These are phyloP conservation scores for Silene uniflora DNA, from an alignment of 148 eudicot genomes.

Conservation along the genomic window DNA sequence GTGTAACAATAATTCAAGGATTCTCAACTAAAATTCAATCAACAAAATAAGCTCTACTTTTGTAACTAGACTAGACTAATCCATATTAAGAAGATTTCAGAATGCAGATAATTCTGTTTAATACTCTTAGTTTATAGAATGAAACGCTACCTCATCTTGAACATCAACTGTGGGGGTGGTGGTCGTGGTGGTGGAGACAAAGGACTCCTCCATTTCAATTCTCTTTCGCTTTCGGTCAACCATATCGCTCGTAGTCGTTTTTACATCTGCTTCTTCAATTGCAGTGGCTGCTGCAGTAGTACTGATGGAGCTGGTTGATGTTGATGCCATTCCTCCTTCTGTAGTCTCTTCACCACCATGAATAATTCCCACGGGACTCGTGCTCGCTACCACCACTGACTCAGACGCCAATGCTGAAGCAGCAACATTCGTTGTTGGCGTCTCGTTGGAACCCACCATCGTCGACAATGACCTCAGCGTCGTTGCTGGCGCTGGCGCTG, in stretches of 20 bases:
- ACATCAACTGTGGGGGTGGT: conserved; percentile 6
- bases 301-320: conserved; percentile 36
- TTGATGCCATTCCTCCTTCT: conserved; percentile 42
- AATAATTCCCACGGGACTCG: not conserved
- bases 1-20: too few relatives aligned
- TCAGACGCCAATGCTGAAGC: conserved; percentile 10
- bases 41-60: too few relatives aligned
- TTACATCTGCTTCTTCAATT: conserved; percentile 26
- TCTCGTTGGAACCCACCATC: conserved; percentile 46
- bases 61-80: too few relatives aligned
- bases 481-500: conserved; percentile 12
- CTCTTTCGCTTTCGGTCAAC: conserved; percentile 52
- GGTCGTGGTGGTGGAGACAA: conserved; percentile 9
- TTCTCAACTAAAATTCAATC: too few relatives aligned
- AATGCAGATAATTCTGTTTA: too few relatives aligned
- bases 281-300: conserved; percentile 35
- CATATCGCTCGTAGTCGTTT: conserved; percentile 2
- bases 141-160: conserved; percentile 38
- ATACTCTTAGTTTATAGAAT: too few relatives aligned
- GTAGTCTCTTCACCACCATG: conserved; percentile 26
- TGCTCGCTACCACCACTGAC: conserved; percentile 18
- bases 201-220: conserved; percentile 32
- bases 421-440: conserved; percentile 20
- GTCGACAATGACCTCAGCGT: conserved; percentile 30
- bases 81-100: too few relatives aligned